Evolutionary conservation across 441 rosid species (phyloP).

Genomic region (Capsella rubella): DNA sequence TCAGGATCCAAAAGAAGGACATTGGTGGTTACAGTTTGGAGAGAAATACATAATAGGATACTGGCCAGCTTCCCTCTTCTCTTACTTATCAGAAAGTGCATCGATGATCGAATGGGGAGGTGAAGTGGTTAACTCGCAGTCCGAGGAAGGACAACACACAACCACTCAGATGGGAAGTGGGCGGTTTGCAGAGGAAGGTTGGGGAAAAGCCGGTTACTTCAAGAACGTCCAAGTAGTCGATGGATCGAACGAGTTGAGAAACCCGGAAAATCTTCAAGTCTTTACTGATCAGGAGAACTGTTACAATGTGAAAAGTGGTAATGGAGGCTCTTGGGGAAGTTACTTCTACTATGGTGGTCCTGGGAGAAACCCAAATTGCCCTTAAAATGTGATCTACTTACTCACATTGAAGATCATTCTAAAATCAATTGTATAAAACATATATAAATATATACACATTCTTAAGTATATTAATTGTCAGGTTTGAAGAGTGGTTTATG

Average conservation of each 20-base stretch:
- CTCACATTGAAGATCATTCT: constrained; percentile 35
- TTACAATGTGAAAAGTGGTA: constrained; percentile 58
- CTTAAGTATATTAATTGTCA: constrained; percentile 37
- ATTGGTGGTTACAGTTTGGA: constrained; percentile 67
- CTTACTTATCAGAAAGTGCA: constrained; percentile 58
- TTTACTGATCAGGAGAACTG: constrained; percentile 67
- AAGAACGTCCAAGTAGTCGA: constrained; percentile 69
- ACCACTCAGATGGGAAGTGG: constrained; percentile 71
- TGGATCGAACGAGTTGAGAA: constrained; percentile 57
- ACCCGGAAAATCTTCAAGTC: constrained; percentile 55
- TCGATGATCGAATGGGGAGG: constrained; percentile 69
- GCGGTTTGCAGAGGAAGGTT: constrained; percentile 57
- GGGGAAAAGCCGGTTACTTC: constrained; percentile 64
- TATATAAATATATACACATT: constrained; percentile 39
- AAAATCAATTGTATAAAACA: constrained; percentile 46
- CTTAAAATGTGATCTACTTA: constrained; percentile 44
- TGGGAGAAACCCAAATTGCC: constrained; percentile 69
- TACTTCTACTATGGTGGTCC: constrained; percentile 83
- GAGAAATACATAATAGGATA: constrained; percentile 57
- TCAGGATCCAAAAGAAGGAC: constrained; percentile 60
- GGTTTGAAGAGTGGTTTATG: constrained; percentile 36
- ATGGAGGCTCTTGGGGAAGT: constrained; percentile 61
- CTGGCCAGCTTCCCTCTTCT: constrained; percentile 64
- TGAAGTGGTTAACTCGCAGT: constrained; percentile 58
- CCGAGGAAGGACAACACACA: constrained; percentile 55